Evolutionary conservation across 2,329 filamentous ascomycete genomes (phyloP).

Genomic region (Pochonia chlamydosporia): DNA sequence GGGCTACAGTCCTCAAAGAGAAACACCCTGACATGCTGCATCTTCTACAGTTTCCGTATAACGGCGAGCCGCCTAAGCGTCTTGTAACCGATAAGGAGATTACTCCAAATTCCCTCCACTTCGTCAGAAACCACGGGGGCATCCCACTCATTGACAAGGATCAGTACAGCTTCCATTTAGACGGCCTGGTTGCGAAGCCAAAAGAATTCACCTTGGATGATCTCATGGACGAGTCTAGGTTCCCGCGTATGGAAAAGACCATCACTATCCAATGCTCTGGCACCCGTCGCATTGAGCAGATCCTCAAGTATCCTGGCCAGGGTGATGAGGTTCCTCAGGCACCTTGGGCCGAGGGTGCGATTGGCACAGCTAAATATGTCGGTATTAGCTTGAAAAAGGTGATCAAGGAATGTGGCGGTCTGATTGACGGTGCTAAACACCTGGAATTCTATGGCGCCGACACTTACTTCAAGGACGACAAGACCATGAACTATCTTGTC

Average conservation of each 20-base stretch:
- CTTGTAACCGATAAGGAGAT: conserved; percentile 49
- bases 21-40: conserved; percentile 57
- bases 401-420: conserved; percentile 63
- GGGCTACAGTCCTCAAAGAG: conserved; percentile 48
- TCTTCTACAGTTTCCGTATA: conserved; percentile 58
- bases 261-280: conserved; percentile 64
- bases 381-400: conserved; percentile 64
- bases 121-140: conserved; percentile 56
- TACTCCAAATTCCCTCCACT: conserved; percentile 45
- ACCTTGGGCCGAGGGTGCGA: conserved; percentile 61
- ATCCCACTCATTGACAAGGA: conserved; percentile 59
- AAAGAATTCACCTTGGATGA: conserved; percentile 52
- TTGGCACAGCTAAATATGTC: conserved; percentile 57
- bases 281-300: conserved; percentile 65
- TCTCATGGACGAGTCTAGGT: conserved; percentile 52
- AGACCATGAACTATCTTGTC: conserved; percentile 62
- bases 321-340: conserved; percentile 55
- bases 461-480: conserved; percentile 64
- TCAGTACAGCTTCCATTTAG: conserved; percentile 47
- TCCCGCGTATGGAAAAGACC: conserved; percentile 52
- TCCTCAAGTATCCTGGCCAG: conserved; percentile 57
- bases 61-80: conserved; percentile 55
- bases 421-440: conserved; percentile 49
- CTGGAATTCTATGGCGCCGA: conserved; percentile 66
- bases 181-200: conserved; percentile 56